These are phyloP conservation scores for Naumovozyma baii DNA, from an alignment of 805 yeast genomes.

Conservation along the genomic window DNA sequence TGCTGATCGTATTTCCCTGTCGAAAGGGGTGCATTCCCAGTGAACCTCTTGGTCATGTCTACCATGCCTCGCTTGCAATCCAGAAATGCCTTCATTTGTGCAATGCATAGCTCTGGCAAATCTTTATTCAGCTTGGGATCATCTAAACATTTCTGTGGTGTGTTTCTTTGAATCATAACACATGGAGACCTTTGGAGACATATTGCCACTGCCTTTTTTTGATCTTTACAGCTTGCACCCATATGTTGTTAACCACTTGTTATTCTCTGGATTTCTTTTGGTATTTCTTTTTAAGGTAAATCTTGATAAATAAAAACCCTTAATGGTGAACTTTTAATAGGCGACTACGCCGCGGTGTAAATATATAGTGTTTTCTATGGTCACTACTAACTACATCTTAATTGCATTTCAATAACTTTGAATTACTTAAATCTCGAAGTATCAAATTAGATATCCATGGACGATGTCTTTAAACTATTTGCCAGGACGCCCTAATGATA, in stretches of 20 bases:
- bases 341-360: no score
- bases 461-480: conserved; percentile 57
- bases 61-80: conserved; percentile 88
- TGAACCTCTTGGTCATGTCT: conserved; percentile 82
- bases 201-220: conserved; percentile 87
- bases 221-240: conserved; percentile 87
- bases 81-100: conserved; percentile 74
- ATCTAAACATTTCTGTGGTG: conserved; percentile 79
- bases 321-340: no score
- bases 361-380: no score
- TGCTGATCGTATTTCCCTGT: conserved; percentile 90
- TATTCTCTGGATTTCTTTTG: no score
- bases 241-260: no score
- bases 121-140: conserved; percentile 67
- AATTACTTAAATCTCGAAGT: not conserved
- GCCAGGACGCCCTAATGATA: conserved; percentile 75
- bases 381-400: no score
- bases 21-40: conserved; percentile 88
- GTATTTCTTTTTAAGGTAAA: no score
- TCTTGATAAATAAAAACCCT: no score
- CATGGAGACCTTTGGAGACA: conserved; percentile 96
- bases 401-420: no score
- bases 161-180: conserved; percentile 79
- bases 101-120: conserved; percentile 79
- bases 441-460: not conserved